phyloP scores from a whole-genome alignment of 1,284 basidiomycete genomes.

The Blastosporella zonata region DNA sequence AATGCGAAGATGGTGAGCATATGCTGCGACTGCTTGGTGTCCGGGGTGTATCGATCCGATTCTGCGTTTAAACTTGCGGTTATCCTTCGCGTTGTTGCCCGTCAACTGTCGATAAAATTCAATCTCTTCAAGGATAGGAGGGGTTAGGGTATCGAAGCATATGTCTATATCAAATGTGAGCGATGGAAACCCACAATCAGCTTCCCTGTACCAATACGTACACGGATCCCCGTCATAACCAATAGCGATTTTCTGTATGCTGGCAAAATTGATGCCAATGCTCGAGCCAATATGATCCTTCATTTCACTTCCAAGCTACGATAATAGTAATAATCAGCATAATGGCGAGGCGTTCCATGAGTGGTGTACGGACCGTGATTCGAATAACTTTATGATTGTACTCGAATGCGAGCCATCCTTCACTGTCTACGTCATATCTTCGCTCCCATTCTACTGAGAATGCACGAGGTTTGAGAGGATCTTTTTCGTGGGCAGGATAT shows the following conservation, averaged over 20 bases:
- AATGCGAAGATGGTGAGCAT: slow-evolving; percentile 64
- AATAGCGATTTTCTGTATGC: slow-evolving; percentile 56
- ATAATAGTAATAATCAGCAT: not conserved
- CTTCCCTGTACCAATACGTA: slow-evolving; percentile 25
- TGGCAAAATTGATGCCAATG: slow-evolving; percentile 53
- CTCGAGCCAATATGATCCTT: slow-evolving; percentile 48
- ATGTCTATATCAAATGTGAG: slow-evolving; percentile 40
- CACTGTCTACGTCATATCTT: slow-evolving; percentile 39
- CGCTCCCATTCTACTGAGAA: slow-evolving; percentile 67
- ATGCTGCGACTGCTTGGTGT: slow-evolving; percentile 56
- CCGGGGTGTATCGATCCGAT: slow-evolving; percentile 51
- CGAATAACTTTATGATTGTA: slow-evolving; percentile 65
- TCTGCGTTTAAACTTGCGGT: slow-evolving; percentile 48
- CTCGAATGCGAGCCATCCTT: slow-evolving; percentile 55
- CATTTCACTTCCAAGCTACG: slow-evolving; percentile 53
- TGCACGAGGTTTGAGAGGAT: slow-evolving; percentile 38
- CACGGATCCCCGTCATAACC: slow-evolving; percentile 51
- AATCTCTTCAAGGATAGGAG: slow-evolving; percentile 58
- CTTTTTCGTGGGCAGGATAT: slow-evolving; percentile 30
- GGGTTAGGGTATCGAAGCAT: slow-evolving; percentile 62
- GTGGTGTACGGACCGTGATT: slow-evolving; percentile 42
- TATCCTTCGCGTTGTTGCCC: slow-evolving; percentile 35
- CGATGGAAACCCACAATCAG: not conserved
- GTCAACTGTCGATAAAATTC: slow-evolving; percentile 51
- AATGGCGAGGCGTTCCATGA: slow-evolving; percentile 1